Evolutionary conservation across 192 early-diverging fungal species (phyloP).

Genomic region (Coemansia sp.): DNA sequence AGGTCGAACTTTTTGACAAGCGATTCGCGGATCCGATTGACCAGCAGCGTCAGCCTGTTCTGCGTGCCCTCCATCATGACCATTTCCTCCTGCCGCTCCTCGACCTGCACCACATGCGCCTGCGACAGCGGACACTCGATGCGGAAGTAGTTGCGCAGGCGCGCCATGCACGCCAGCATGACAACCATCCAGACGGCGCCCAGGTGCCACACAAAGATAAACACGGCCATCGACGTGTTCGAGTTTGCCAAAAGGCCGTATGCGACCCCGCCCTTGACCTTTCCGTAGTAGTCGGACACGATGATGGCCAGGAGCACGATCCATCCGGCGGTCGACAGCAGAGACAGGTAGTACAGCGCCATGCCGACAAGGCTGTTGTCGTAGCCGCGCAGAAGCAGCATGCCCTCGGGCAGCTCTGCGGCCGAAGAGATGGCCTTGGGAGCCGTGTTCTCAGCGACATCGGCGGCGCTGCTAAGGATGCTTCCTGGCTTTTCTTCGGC

Average conservation of each 20-base stretch:
- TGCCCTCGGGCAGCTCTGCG: conserved; percentile 18
- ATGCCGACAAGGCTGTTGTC: conserved; percentile 55
- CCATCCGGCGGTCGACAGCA: conserved; percentile 60
- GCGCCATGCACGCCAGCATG: conserved; percentile 46
- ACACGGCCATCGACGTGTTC: conserved; percentile 59
- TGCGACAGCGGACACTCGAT: conserved; percentile 54
- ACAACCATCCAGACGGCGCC: conserved; percentile 66
- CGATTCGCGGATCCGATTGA: conserved; percentile 40
- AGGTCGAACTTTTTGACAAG: conserved; percentile 27
- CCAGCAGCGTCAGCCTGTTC: conserved; percentile 39
- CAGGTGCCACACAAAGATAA: conserved; percentile 74
- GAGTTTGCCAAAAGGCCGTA: conserved; percentile 62
- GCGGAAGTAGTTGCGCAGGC: conserved; percentile 71
- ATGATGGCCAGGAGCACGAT: conserved; percentile 65
- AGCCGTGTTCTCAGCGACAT: too few species aligned
- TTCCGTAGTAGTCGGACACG: conserved; percentile 76
- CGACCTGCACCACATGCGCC: conserved; percentile 57
- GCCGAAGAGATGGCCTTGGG: neutral
- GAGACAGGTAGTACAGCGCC: conserved; percentile 50
- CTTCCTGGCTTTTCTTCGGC: conserved; percentile 2
- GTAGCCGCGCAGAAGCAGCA: conserved; percentile 66
- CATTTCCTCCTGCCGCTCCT: conserved; percentile 51
- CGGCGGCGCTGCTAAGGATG: neutral
- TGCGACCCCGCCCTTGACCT: conserved; percentile 51
- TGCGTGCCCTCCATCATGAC: conserved; percentile 56